These are phyloP conservation scores for Phalaenopsis equestris DNA, from an alignment of 106 monocot species.

Conservation along the genomic window DNA sequence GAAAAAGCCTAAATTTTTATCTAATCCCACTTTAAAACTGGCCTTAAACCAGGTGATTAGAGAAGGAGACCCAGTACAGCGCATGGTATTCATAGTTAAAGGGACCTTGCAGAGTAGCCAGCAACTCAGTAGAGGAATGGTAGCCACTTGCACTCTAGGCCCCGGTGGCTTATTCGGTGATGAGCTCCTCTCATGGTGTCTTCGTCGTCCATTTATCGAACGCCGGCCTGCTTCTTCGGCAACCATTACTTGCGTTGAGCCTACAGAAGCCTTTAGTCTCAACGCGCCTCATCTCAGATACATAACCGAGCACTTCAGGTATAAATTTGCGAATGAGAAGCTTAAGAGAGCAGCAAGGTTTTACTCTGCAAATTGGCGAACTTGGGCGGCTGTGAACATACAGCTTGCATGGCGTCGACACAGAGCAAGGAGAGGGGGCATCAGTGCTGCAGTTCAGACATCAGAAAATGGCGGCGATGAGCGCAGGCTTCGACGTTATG, in stretches of 20 bases:
- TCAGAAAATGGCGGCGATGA: conserved; percentile 26
- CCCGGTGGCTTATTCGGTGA: conserved; percentile 75
- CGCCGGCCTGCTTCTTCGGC: conserved; percentile 71
- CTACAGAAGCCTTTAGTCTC: conserved; percentile 67
- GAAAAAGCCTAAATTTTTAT: not conserved
- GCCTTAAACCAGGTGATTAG: conserved; percentile 54
- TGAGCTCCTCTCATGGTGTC: conserved; percentile 92
- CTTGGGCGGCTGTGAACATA: conserved; percentile 88
- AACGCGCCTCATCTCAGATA: conserved; percentile 60
- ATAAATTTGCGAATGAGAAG: conserved; percentile 81
- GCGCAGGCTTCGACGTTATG: conserved; percentile 51
- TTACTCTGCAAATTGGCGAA: conserved; percentile 85
- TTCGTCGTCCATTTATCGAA: conserved; percentile 72
- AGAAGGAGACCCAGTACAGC: conserved; percentile 83
- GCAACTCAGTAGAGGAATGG: conserved; percentile 45
- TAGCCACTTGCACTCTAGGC: conserved; percentile 63
- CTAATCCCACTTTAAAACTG: not conserved
- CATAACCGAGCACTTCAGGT: conserved; percentile 88
- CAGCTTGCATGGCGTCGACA: conserved; percentile 72
- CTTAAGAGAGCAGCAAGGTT: conserved; percentile 74
- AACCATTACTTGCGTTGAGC: conserved; percentile 51
- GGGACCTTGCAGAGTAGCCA: conserved; percentile 64
- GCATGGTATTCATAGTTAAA: conserved; percentile 68
- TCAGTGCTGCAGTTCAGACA: not conserved
- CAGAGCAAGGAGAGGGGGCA: conserved; percentile 20